These are phyloP conservation scores for Liquidambar formosana DNA, from an alignment of 164 flowering plant species.

Conservation along the genomic window DNA sequence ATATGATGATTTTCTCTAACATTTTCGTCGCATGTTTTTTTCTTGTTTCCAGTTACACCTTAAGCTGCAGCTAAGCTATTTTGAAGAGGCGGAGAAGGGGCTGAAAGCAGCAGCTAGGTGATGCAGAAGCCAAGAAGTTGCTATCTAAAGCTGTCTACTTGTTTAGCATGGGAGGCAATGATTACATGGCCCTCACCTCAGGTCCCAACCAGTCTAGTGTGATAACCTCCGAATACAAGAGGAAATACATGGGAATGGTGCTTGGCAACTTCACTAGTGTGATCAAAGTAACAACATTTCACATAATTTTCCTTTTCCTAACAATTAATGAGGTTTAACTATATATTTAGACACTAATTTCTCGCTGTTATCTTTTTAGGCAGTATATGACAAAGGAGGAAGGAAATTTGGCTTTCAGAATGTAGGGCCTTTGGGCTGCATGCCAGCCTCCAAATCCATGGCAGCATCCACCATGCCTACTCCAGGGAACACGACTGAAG, in stretches of 20 bases:
- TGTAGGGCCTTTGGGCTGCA: conserved; percentile 7
- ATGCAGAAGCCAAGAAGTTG: conserved; percentile 16
- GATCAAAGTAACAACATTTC: conserved; percentile 12
- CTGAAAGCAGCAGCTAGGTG: conserved; percentile 24
- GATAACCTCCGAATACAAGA: neutral
- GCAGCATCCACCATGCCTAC: neutral
- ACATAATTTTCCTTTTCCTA: too few species aligned
- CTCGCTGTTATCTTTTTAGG: conserved; percentile 1
- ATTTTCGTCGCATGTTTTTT: neutral
- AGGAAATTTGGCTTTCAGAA: conserved; percentile 12
- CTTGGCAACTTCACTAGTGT: conserved; percentile 20
- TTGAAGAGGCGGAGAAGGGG: conserved; percentile 6
- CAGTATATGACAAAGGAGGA: conserved; percentile 7
- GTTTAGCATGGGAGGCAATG: conserved; percentile 31
- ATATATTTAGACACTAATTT: neutral
- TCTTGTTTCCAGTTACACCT: conserved; percentile 16
- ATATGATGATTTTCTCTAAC: too few species aligned
- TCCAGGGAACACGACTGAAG: neutral
- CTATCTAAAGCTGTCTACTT: conserved; percentile 26
- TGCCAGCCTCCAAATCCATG: neutral
- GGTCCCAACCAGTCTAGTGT: neutral
- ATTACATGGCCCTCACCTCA: conserved; percentile 14
- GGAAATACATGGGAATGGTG: conserved; percentile 16
- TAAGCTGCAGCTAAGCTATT: conserved; percentile 20
- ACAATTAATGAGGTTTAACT: too few species aligned